Evolutionary conservation across 2,329 filamentous ascomycete genomes (phyloP).

Genomic region (Colletotrichum phormii): DNA sequence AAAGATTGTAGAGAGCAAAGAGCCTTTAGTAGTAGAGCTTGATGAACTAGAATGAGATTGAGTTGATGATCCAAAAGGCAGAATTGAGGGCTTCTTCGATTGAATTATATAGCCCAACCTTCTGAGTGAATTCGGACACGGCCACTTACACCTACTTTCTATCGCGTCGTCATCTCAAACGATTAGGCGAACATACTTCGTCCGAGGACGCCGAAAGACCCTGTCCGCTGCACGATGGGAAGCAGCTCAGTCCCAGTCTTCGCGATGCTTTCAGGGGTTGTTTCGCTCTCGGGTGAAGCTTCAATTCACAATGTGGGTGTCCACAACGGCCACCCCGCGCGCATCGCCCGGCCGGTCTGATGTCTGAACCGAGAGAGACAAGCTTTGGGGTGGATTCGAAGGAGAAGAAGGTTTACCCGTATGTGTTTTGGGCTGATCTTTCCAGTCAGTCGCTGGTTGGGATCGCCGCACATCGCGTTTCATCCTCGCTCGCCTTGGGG

Average conservation of each 20-base stretch:
- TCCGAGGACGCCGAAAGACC: slow-evolving; percentile 1
- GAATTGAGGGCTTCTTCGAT: background rate
- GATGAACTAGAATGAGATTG: background rate
- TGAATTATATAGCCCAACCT: slow-evolving; percentile 15
- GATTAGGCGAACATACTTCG: background rate
- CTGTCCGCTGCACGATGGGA: background rate
- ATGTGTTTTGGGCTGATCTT: slow-evolving; percentile 24
- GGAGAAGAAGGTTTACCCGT: slow-evolving; percentile 25
- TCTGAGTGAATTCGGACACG: background rate
- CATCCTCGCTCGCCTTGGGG: background rate
- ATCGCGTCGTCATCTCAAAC: slow-evolving; percentile 26
- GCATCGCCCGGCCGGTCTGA: slow-evolving; percentile 14
- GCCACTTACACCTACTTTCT: background rate
- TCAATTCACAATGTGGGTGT: background rate
- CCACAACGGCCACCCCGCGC: background rate
- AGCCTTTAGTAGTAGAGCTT: background rate
- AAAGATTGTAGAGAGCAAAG: background rate
- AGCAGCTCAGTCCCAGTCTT: background rate
- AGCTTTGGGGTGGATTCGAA: slow-evolving; percentile 8
- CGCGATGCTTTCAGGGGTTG: slow-evolving; percentile 4
- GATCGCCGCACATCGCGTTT: slow-evolving; percentile 25
- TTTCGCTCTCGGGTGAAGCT: slow-evolving; percentile 1
- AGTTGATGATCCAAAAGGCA: accelerated
- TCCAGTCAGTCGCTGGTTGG: slow-evolving; percentile 1
- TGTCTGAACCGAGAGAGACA: background rate